A percentile compares a stretch with the other conserved stretches of the same genome.
phyloP scores from a whole-genome alignment of 441 rosid species.

The Geranium incanum region DNA sequence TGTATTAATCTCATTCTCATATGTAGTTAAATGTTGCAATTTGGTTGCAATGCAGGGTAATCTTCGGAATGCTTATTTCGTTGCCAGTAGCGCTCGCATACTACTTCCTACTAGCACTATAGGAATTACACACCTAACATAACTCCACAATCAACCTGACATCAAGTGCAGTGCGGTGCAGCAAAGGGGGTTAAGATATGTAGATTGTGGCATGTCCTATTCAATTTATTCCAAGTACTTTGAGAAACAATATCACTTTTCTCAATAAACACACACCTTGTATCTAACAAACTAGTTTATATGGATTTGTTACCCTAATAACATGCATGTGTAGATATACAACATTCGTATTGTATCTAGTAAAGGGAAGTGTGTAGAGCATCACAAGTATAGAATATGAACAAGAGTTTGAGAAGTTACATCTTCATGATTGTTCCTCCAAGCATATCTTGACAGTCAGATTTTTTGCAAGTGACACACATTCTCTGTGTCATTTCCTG shows the following conservation, averaged over 20 bases:
- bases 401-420: neutral
- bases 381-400: neutral
- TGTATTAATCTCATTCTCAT: neutral
- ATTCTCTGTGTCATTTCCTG: neutral
- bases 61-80: conserved; percentile 67
- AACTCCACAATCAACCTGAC: conserved; percentile 9
- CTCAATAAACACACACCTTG: neutral
- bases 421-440: neutral
- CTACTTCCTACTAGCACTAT: conserved; percentile 54
- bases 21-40: neutral
- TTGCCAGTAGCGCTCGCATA: conserved; percentile 69
- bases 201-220: conserved; percentile 13
- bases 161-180: too few species aligned
- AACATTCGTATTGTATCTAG: neutral
- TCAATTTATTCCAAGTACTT: conserved; percentile 12
- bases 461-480: too few species aligned
- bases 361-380: neutral
- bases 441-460: neutral
- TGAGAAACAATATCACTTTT: neutral
- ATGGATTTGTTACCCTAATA: neutral
- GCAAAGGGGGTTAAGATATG: neutral
- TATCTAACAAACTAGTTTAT: conserved; percentile 1
- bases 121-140: neutral
- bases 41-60: conserved; percentile 46
- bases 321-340: neutral